A percentile compares a stretch with the other conserved stretches of the same genome.
Evolutionary conservation across 1,284 basidiomycete species (phyloP).

Genomic region (Mycosarcoma mackinlayi): DNA sequence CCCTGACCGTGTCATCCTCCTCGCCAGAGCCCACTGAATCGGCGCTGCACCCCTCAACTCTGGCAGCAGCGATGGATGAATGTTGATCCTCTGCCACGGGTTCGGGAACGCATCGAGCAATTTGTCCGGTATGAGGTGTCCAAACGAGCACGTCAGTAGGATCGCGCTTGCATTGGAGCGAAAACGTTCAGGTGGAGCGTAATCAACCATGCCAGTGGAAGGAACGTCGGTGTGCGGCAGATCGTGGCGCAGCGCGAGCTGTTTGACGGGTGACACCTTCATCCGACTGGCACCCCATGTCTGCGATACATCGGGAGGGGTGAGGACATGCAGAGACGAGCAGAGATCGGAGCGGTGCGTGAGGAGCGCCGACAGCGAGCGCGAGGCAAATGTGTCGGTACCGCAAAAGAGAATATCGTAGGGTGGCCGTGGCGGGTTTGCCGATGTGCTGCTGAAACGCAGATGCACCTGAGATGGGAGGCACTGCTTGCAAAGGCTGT

Average conservation of each 20-base stretch:
- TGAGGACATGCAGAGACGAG: conserved; percentile 72
- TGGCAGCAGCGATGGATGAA: conserved; percentile 91
- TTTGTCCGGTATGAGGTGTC: conserved; percentile 80
- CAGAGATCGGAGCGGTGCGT: conserved; percentile 1
- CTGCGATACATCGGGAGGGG: conserved; percentile 71
- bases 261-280: conserved; percentile 57
- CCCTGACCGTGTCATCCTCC: conserved; percentile 37
- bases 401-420: conserved; percentile 67
- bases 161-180: conserved; percentile 67
- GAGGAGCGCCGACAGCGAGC: conserved; percentile 34
- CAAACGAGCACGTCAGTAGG: conserved; percentile 90
- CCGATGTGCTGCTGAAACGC: not conserved
- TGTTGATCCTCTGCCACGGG: conserved; percentile 78
- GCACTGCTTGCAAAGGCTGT: not conserved
- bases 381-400: conserved; percentile 56
- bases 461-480: not conserved
- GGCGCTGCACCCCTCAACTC: conserved; percentile 90
- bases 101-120: conserved; percentile 77
- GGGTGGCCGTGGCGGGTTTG: conserved; percentile 7
- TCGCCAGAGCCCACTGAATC: conserved; percentile 81
- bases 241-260: conserved; percentile 34
- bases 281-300: conserved; percentile 59
- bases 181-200: conserved; percentile 12
- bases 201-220: conserved; percentile 25
- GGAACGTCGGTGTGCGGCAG: conserved; percentile 44